Percentiles rank a stretch among this genome's conserved stretches.
Evolutionary conservation across 352 stramenopile genomes (phyloP).

Genomic region (Phytophthora fragariaefolia): DNA sequence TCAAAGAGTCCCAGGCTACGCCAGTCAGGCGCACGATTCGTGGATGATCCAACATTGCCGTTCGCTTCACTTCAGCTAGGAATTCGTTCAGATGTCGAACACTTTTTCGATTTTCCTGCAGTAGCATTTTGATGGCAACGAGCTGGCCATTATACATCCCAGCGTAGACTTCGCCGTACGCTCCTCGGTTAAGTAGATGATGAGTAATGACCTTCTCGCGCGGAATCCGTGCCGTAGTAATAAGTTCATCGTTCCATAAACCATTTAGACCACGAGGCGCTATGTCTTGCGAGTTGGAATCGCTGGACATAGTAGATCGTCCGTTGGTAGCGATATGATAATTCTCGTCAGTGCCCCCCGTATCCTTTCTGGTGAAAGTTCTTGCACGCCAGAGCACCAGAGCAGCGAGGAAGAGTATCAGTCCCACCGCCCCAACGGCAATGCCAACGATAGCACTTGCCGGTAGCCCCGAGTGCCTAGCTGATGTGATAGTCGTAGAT

Average conservation of each 20-base stretch:
- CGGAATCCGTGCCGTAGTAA: constrained; percentile 36
- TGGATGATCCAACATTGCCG: constrained; percentile 41
- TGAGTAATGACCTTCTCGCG: constrained; percentile 39
- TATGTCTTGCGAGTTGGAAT: constrained; percentile 5
- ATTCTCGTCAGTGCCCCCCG: neutral
- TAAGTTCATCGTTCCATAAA: constrained; percentile 37
- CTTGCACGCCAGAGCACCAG: constrained; percentile 2
- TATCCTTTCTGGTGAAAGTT: neutral
- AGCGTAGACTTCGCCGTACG: constrained; percentile 40
- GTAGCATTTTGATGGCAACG: constrained; percentile 44
- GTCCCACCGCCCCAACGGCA: neutral
- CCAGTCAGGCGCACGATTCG: constrained; percentile 47
- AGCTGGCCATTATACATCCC: constrained; percentile 35
- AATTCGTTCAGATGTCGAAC: constrained; percentile 27
- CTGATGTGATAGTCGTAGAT: neutral
- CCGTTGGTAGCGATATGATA: neutral
- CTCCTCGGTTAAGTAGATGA: constrained; percentile 33
- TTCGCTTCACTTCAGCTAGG: constrained; percentile 44
- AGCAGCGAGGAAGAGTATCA: constrained; percentile 1
- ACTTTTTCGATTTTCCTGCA: constrained; percentile 34
- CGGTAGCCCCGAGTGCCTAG: neutral
- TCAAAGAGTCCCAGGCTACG: constrained; percentile 47
- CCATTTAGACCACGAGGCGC: constrained; percentile 14
- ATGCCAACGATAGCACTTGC: constrained; percentile 6
- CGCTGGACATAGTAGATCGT: constrained; percentile 1